Evolutionary conservation across 2,329 filamentous ascomycete genomes (phyloP).

Genomic region (Podosphaera xanthii): DNA sequence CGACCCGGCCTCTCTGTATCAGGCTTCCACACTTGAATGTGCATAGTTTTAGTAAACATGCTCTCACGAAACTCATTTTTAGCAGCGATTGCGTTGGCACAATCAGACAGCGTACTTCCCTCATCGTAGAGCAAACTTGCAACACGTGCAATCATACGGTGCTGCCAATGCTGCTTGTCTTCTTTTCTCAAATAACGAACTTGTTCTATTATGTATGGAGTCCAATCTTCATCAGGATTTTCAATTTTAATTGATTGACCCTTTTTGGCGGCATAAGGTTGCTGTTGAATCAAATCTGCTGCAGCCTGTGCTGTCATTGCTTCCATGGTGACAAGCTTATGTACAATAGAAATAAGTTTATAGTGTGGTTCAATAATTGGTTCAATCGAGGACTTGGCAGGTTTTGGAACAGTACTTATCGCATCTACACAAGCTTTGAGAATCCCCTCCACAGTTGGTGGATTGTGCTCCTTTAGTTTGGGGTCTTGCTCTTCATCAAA

Average conservation of each 20-base stretch:
- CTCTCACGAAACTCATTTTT: constrained; percentile 43
- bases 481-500: constrained; percentile 20
- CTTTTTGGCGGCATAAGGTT: constrained; percentile 13
- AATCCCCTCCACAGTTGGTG: constrained; percentile 21
- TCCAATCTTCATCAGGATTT: constrained; percentile 26
- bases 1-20: constrained; percentile 46
- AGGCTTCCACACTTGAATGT: constrained; percentile 50
- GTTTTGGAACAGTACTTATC: constrained; percentile 36
- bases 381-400: constrained; percentile 34
- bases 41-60: constrained; percentile 55
- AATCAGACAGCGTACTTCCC: constrained; percentile 19
- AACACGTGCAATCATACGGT: constrained; percentile 42
- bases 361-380: constrained; percentile 52
- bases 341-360: constrained; percentile 41
- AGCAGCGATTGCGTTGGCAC: constrained; percentile 27
- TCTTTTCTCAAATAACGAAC: constrained; percentile 18
- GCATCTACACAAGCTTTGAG: constrained; percentile 33
- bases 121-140: constrained; percentile 39
- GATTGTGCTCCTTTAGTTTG: constrained; percentile 15
- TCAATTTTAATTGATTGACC: constrained; percentile 12
- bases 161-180: constrained; percentile 56
- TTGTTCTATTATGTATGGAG: constrained; percentile 29
- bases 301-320: constrained; percentile 11
- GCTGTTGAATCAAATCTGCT: constrained; percentile 17
- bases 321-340: constrained; percentile 33